Evolutionary conservation across 106 monocot genomes (phyloP), one percentile per base, ranked within the genome.

Genomic region (Dendrobium nobile): DNA sequence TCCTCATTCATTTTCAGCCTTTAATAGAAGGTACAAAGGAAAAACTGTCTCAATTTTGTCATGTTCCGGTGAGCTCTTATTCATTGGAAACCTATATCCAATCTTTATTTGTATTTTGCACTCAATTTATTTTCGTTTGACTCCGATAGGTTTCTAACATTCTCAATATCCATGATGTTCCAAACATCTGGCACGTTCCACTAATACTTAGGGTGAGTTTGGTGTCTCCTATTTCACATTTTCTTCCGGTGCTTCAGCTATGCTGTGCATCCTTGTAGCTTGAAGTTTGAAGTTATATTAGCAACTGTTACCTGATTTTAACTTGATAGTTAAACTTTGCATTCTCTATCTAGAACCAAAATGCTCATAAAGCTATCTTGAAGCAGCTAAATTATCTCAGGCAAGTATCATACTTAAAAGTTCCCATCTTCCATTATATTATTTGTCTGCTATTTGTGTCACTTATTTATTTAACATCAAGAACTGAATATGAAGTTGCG

Each of bases 121-220:
- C 31, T 44, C 4, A 42, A 72, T 54, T 79, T 72, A 9, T 77
- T 13, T 67, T 51, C 3, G 51, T 51, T 51, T 51, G 15, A 51
- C 15, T 51, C 15, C 15, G 2, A 13, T 67, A 93, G 90, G 85
- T 85, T 78, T 80, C 78, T 77, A 91, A 91, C 76, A 93, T 93
- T 84, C 88, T 93, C 43, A 91, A 90, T 82, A 87, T 93, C 41
- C 87, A 93, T 82, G 93, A 93, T 79, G 90, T 93, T 83, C 90
- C 93, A 47, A 93, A 93, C 78, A 84, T 88, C 77, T 93, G 90
- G 93, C 93, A 90, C 78, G 77, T 93, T 76, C 93, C 88, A 33
- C 82, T 93, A 61, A 58, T 91, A 56, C 90, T 93, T 78, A 81
- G 79, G 82, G 90, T 93, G 73, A 84, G 86, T 80, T 80, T 41